Percentiles rank a stretch among this genome's conserved stretches.
phyloP scores from a whole-genome alignment of 2,329 filamentous ascomycete species.

The Monosporascus cannonballus region DNA sequence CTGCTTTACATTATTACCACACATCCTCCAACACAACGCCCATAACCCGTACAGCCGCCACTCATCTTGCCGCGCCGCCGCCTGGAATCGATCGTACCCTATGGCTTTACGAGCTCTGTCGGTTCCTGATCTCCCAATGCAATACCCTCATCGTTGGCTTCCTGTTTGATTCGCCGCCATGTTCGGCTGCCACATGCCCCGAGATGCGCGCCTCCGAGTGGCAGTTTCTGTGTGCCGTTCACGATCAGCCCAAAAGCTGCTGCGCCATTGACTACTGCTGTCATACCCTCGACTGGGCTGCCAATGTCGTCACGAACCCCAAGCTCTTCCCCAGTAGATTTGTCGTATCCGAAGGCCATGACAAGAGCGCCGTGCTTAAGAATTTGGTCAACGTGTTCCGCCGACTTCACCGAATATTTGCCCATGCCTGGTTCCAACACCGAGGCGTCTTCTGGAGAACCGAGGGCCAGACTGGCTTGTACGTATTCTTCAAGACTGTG shows the following conservation, averaged over 20 bases:
- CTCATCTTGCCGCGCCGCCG: slow-evolving; percentile 72
- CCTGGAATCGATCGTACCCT: slow-evolving; percentile 76
- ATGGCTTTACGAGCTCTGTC: slow-evolving; percentile 97
- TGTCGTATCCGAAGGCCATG: slow-evolving; percentile 50
- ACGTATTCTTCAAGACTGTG: slow-evolving; percentile 94
- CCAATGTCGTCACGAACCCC: slow-evolving; percentile 85
- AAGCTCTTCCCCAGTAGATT: slow-evolving; percentile 93
- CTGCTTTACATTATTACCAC: slow-evolving; percentile 79
- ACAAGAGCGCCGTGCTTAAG: slow-evolving; percentile 61
- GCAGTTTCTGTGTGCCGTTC: slow-evolving; percentile 97
- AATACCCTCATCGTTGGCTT: slow-evolving; percentile 90
- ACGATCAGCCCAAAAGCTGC: slow-evolving; percentile 93
- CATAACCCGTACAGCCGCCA: slow-evolving; percentile 69
- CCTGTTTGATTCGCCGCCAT: slow-evolving; percentile 84
- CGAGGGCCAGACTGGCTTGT: slow-evolving; percentile 84
- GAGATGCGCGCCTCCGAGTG: slow-evolving; percentile 99
- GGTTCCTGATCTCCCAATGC: slow-evolving; percentile 90
- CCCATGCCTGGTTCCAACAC: slow-evolving; percentile 98
- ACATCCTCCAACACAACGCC: slow-evolving; percentile 63
- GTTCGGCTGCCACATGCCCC: slow-evolving; percentile 81
- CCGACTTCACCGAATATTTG: slow-evolving; percentile 91
- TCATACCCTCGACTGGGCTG: slow-evolving; percentile 96
- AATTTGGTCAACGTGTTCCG: slow-evolving; percentile 94
- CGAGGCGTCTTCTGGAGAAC: slow-evolving; percentile 92
- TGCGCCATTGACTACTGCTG: slow-evolving; percentile 99